Percentiles rank a stretch among this genome's conserved stretches.
Evolutionary conservation across 768 basidiomycete genomes (phyloP).

Genomic region (Phaeotremella skinneri): DNA sequence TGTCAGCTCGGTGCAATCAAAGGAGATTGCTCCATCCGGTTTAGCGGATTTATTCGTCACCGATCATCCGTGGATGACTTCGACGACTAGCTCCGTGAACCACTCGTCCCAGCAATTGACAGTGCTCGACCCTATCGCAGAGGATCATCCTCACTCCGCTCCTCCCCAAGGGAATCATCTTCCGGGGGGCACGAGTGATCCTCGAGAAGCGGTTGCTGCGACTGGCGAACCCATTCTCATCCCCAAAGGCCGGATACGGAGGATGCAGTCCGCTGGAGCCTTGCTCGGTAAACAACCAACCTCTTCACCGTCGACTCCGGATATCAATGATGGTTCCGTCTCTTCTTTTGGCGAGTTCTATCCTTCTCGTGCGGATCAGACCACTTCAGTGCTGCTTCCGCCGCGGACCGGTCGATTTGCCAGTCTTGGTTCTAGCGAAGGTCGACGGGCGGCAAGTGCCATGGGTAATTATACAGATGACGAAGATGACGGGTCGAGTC

Average conservation of each 20-base stretch:
- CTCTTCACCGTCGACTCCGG: background rate
- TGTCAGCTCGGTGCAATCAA: conserved; percentile 25
- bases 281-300: conserved; percentile 21
- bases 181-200: background rate
- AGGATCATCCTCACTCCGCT: conserved; percentile 31
- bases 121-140: conserved; percentile 23
- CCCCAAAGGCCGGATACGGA: conserved; percentile 14
- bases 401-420: conserved; percentile 18
- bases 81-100: conserved; percentile 14
- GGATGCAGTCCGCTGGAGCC: conserved; percentile 44
- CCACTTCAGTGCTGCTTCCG: background rate
- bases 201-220: background rate
- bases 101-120: conserved; percentile 23
- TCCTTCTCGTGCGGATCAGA: background rate
- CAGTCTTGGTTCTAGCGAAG: conserved; percentile 23
- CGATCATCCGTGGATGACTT: conserved; percentile 15
- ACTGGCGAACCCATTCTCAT: background rate
- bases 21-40: conserved; percentile 2
- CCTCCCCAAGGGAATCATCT: conserved; percentile 4
- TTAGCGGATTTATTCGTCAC: background rate
- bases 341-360: background rate
- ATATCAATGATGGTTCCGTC: background rate
- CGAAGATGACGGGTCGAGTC: conserved; percentile 6
- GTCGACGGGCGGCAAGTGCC: conserved; percentile 24
- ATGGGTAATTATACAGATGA: conserved; percentile 27